Conservation (phyloP, 345 rosid species). For the Fremontodendron californicum region DNA sequence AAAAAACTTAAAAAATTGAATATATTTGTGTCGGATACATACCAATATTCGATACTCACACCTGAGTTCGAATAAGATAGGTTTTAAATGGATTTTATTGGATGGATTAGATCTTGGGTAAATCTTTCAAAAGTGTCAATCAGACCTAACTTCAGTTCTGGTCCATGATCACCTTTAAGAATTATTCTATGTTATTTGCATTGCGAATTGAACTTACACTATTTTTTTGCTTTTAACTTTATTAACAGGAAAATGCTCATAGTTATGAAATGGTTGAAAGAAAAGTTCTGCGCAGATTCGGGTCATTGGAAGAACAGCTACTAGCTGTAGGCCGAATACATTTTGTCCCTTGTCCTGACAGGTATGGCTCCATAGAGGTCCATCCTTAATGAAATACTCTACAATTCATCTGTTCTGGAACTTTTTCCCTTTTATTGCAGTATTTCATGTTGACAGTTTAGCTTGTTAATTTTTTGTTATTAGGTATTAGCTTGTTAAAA, state of each 20-base stretch:
- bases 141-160: no score
- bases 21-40: no score
- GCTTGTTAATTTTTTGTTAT: background rate
- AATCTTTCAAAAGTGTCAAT: no score
- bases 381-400: background rate
- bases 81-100: no score
- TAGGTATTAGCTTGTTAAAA: background rate
- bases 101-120: no score
- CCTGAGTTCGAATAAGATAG: no score
- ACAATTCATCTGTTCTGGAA: background rate
- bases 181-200: no score
- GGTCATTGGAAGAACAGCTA: background rate
- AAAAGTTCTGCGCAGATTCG: background rate
- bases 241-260: background rate
- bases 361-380: background rate
- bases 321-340: background rate
- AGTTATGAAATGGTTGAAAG: background rate
- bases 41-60: no score
- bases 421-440: background rate
- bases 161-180: no score
- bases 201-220: no score
- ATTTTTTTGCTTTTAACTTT: no score
- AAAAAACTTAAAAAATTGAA: no score
- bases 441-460: background rate
- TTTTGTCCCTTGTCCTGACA: background rate